Evolutionary conservation across 306 rosid species (phyloP).

Genomic region (Glycine latifolia): DNA sequence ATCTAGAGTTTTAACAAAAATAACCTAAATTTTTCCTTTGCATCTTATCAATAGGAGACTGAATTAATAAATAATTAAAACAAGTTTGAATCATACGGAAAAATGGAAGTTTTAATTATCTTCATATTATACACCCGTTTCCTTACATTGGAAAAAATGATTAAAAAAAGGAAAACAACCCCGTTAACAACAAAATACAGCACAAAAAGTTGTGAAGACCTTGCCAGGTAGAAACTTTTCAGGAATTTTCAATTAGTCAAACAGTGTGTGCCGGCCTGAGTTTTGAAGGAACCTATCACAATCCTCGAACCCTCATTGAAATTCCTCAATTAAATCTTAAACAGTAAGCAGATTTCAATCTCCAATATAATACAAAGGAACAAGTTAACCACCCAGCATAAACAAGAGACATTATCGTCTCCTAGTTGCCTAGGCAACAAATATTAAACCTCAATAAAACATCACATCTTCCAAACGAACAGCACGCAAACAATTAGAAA

Average conservation of each 20-base stretch:
- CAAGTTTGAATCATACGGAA: background rate
- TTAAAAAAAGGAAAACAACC: background rate
- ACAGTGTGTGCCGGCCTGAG: slow-evolving; percentile 64
- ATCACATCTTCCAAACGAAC: slow-evolving; percentile 80
- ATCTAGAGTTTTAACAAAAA: background rate
- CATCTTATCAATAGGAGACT: background rate
- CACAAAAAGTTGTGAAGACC: slow-evolving; percentile 49
- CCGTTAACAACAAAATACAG: slow-evolving; percentile 46
- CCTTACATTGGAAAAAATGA: background rate
- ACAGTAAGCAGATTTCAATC: slow-evolving; percentile 44
- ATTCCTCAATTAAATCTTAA: slow-evolving; percentile 47
- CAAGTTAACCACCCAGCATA: slow-evolving; percentile 61
- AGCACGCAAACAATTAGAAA: slow-evolving; percentile 71
- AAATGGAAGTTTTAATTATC: background rate
- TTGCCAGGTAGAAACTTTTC: slow-evolving; percentile 49
- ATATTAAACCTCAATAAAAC: slow-evolving; percentile 61
- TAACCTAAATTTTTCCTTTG: slow-evolving; percentile 11
- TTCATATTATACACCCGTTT: background rate
- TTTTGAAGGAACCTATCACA: slow-evolving; percentile 48
- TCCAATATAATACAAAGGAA: slow-evolving; percentile 53
- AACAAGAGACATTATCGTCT: slow-evolving; percentile 58
- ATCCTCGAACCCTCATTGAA: slow-evolving; percentile 41
- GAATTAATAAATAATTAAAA: background rate
- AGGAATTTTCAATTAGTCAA: slow-evolving; percentile 40
- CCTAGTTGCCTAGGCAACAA: slow-evolving; percentile 51